A percentile compares a stretch with the other conserved stretches of the same genome.
These are phyloP conservation scores for Coniochaeta pulveracea DNA, from an alignment of 2,329 filamentous ascomycete species.

Conservation along the genomic window DNA sequence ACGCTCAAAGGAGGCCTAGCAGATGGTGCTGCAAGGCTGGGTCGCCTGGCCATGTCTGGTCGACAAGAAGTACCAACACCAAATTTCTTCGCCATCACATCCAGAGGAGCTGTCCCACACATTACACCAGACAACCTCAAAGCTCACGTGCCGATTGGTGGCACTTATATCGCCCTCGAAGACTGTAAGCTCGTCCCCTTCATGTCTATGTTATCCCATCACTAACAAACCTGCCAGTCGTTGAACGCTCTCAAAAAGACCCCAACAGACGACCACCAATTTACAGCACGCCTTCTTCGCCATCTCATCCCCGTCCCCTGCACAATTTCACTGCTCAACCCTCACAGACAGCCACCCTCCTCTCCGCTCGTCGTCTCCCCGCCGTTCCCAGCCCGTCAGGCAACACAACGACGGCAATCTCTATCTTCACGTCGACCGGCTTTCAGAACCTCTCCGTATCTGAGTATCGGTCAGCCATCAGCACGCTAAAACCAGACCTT, in stretches of 20 bases:
- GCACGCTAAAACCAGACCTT: slow-evolving; percentile 66
- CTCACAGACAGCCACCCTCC: slow-evolving; percentile 51
- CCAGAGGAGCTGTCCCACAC: slow-evolving; percentile 77
- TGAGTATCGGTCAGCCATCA: slow-evolving; percentile 56
- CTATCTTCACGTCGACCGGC: slow-evolving; percentile 77
- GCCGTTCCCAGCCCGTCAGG: slow-evolving; percentile 60
- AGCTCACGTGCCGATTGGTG: slow-evolving; percentile 52
- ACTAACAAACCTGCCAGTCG: slow-evolving; percentile 26
- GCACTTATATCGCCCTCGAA: slow-evolving; percentile 75
- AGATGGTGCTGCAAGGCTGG: slow-evolving; percentile 47
- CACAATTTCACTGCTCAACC: slow-evolving; percentile 69
- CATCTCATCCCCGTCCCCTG: slow-evolving; percentile 39
- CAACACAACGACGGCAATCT: slow-evolving; percentile 60
- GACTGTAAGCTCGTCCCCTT: slow-evolving; percentile 76
- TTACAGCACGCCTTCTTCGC: slow-evolving; percentile 20
- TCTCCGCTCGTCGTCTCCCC: slow-evolving; percentile 69
- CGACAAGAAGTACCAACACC: slow-evolving; percentile 68
- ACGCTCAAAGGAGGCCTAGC: slow-evolving; percentile 28
- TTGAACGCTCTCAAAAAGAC: slow-evolving; percentile 33
- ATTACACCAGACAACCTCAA: slow-evolving; percentile 73
- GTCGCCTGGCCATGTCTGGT: slow-evolving; percentile 48
- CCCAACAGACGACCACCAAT: slow-evolving; percentile 35
- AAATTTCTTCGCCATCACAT: slow-evolving; percentile 68
- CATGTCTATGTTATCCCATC: slow-evolving; percentile 6
- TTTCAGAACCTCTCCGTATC: slow-evolving; percentile 60